phyloP scores from a whole-genome alignment of 177 flowering plant species.

The Telopea speciosissima region DNA sequence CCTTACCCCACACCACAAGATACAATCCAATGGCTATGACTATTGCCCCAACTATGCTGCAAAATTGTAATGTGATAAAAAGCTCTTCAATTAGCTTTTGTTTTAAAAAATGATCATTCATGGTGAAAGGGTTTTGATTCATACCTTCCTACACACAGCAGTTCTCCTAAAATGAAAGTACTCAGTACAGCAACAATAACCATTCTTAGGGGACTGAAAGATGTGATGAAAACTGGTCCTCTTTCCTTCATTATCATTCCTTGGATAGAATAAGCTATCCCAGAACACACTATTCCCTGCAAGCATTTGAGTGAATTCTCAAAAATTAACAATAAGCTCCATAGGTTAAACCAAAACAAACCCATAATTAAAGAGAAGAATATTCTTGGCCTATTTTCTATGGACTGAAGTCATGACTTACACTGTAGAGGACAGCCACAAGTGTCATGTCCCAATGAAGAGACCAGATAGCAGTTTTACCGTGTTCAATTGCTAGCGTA shows the following conservation, averaged over 20 bases:
- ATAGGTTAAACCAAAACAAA: not conserved
- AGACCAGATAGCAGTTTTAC: constrained; percentile 46
- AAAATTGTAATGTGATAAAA: too few species aligned
- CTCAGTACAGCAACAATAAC: constrained; percentile 64
- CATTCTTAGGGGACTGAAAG: constrained; percentile 82
- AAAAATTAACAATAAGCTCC: not conserved
- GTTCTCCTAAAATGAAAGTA: constrained; percentile 55
- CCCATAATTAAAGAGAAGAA: not conserved
- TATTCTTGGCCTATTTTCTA: not conserved
- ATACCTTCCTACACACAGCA: constrained; percentile 76
- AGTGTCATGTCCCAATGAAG: constrained; percentile 68
- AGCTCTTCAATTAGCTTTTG: too few species aligned
- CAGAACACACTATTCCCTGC: constrained; percentile 88
- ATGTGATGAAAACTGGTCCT: constrained; percentile 87
- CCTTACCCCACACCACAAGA: constrained; percentile 61
- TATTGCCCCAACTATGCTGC: constrained; percentile 50
- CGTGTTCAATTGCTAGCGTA: constrained; percentile 51
- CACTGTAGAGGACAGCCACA: constrained; percentile 70
- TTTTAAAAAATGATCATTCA: not conserved
- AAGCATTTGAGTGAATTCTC: not conserved
- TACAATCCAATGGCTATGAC: constrained; percentile 48
- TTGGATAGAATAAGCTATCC: constrained; percentile 75
- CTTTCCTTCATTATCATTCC: constrained; percentile 55
- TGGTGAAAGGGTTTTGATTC: not conserved
- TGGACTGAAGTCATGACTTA: constrained; percentile 24